A percentile compares a stretch with the other conserved stretches of the same genome.
Conservation (phyloP, 2,329 filamentous ascomycete species). For the Monosporascus sp. region DNA sequence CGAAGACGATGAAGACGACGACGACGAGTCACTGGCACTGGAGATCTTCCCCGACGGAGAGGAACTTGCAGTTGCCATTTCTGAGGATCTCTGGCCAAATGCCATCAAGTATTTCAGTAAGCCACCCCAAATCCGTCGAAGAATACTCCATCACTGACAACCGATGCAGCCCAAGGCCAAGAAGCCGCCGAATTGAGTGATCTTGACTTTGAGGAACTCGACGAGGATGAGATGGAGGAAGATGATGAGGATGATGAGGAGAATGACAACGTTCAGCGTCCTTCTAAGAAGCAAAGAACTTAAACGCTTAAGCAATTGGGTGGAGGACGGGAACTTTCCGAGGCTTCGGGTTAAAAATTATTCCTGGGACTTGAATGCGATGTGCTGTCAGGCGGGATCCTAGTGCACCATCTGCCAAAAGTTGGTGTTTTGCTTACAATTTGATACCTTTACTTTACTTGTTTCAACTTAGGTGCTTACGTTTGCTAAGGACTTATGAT, state of each 20-base stretch:
- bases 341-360: slow-evolving; percentile 3
- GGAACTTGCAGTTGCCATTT: slow-evolving; percentile 71
- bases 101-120: slow-evolving; percentile 89
- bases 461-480: no score
- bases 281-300: slow-evolving; percentile 37
- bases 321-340: not conserved
- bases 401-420: not conserved
- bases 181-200: slow-evolving; percentile 64
- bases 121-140: slow-evolving; percentile 29
- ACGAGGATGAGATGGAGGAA: slow-evolving; percentile 24
- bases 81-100: slow-evolving; percentile 83
- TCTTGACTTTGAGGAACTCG: slow-evolving; percentile 58
- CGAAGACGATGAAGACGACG: slow-evolving; percentile 56
- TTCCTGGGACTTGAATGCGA: not conserved
- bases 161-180: slow-evolving; percentile 57
- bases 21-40: slow-evolving; percentile 59
- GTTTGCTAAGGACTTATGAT: no score
- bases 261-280: slow-evolving; percentile 35
- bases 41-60: slow-evolving; percentile 89
- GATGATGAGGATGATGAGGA: slow-evolving; percentile 33
- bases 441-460: not conserved
- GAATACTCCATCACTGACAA: slow-evolving; percentile 29
- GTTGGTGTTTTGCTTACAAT: not conserved
- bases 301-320: slow-evolving; percentile 13
- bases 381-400: not conserved